Evolutionary conservation across 768 basidiomycete genomes (phyloP).

Genomic region (Russula compacta): DNA sequence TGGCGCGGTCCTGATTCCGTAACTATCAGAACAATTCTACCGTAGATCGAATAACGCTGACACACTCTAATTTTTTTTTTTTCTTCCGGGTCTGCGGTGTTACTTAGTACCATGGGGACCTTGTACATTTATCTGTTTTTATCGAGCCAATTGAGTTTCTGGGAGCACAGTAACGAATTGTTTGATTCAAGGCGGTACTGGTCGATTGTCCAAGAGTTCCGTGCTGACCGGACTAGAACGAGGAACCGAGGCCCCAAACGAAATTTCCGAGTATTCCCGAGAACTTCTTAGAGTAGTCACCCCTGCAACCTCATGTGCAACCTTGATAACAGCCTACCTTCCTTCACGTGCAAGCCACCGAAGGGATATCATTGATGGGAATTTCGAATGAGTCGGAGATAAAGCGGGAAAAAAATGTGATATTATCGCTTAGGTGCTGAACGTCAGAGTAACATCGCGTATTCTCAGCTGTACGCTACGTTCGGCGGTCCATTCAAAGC

Average conservation of each 20-base stretch:
- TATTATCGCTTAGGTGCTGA: constrained; percentile 51
- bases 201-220: not conserved
- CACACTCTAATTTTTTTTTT: not conserved
- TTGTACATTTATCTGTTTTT: not conserved
- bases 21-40: not conserved
- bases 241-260: not conserved
- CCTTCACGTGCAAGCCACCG: no score
- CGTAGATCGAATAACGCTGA: not conserved
- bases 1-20: not conserved
- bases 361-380: not conserved
- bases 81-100: not conserved
- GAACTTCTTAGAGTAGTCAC: not conserved
- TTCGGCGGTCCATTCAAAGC: constrained; percentile 78
- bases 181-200: not conserved
- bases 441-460: constrained; percentile 73
- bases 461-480: constrained; percentile 79
- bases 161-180: not conserved
- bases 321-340: not conserved
- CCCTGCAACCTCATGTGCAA: not conserved
- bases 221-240: not conserved
- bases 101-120: not conserved
- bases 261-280: not conserved
- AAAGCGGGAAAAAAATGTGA: not conserved
- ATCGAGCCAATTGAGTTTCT: not conserved
- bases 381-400: not conserved